Evolutionary conservation across 176 grass and related monocot species (phyloP).

Genomic region (Miscanthus lutarioriparius): DNA sequence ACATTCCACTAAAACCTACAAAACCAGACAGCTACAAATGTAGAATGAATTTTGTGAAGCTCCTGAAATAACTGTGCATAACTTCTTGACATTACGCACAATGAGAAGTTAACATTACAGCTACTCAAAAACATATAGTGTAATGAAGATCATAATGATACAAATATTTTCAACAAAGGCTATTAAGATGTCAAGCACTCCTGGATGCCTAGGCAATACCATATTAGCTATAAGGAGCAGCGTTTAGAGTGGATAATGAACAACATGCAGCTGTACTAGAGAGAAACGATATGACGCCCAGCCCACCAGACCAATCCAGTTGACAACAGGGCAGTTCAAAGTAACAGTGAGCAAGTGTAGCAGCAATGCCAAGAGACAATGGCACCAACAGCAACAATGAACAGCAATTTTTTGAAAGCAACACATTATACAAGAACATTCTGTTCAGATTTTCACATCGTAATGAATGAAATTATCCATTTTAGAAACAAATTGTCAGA

Average conservation of each 20-base stretch:
- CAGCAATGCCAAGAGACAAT: background rate
- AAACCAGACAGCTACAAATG: background rate
- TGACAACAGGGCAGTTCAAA: background rate
- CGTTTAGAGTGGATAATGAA: background rate
- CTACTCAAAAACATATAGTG: constrained; percentile 3
- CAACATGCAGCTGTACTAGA: background rate
- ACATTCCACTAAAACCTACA: constrained; percentile 7
- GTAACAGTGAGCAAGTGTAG: background rate
- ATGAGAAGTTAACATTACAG: background rate
- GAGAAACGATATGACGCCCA: background rate
- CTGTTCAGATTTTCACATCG: constrained; percentile 2
- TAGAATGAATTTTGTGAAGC: constrained; percentile 4
- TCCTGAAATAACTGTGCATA: background rate
- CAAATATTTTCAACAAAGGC: background rate
- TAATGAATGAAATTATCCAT: background rate
- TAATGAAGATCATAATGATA: background rate
- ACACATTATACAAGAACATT: background rate
- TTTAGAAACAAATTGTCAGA: background rate
- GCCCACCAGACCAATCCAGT: background rate
- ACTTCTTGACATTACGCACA: background rate
- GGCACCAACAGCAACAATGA: background rate
- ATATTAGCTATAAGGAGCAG: background rate
- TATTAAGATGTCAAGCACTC: background rate
- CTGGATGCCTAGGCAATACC: background rate
- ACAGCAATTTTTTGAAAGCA: constrained; percentile 19